These are phyloP conservation scores for Eustoma russellianum DNA, from an alignment of 257 asterid genomes.

Conservation along the genomic window DNA sequence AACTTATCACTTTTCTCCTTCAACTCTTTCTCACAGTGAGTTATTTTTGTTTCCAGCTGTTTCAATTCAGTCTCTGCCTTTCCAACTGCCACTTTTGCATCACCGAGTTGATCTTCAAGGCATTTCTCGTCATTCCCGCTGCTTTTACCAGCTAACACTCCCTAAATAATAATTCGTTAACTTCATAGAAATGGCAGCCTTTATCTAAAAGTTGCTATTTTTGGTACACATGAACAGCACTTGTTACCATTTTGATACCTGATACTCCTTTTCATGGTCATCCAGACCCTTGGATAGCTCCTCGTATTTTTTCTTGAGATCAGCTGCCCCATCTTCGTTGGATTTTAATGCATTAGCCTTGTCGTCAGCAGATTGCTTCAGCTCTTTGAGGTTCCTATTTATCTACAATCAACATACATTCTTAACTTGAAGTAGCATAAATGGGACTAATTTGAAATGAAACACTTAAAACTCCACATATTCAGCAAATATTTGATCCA, in stretches of 20 bases:
- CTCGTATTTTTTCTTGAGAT: constrained; percentile 43
- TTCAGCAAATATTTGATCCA: not conserved
- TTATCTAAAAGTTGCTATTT: not conserved
- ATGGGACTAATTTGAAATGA: constrained; percentile 4
- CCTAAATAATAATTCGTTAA: constrained; percentile 34
- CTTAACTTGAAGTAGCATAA: constrained; percentile 10
- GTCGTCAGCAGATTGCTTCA: constrained; percentile 70
- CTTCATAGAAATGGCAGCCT: not conserved
- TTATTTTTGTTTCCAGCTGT: constrained; percentile 80
- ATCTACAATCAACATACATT: constrained; percentile 32
- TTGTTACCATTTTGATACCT: constrained; percentile 32
- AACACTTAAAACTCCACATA: constrained; percentile 1
- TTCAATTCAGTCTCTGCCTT: constrained; percentile 83
- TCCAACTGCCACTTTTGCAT: constrained; percentile 91
- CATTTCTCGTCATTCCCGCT: constrained; percentile 96
- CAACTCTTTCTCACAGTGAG: constrained; percentile 80
- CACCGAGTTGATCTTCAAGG: constrained; percentile 92
- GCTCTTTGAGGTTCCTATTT: constrained; percentile 60
- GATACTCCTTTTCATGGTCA: constrained; percentile 82
- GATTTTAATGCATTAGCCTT: constrained; percentile 50
- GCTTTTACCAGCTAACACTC: constrained; percentile 90
- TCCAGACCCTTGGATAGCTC: constrained; percentile 82
- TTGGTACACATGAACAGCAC: not conserved
- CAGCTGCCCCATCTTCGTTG: constrained; percentile 88
- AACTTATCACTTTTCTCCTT: constrained; percentile 54